phyloP scores from a whole-genome alignment of 495 filamentous ascomycete genomes.

The Aspergillus biplanus region DNA sequence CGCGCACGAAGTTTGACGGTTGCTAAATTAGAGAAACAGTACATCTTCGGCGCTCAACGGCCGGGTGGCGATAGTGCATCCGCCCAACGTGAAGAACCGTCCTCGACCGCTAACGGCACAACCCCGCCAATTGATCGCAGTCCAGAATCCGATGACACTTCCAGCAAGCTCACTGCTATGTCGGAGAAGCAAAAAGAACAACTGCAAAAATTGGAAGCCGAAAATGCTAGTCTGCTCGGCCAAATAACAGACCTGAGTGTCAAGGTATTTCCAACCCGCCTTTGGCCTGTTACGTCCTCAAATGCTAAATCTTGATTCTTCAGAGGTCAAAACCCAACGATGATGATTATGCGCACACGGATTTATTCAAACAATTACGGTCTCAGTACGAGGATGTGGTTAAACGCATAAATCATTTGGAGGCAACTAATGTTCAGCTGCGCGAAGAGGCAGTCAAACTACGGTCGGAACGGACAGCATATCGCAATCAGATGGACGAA shows the following conservation, averaged over 20 bases:
- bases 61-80: slow-evolving; percentile 53
- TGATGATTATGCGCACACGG: slow-evolving; percentile 90
- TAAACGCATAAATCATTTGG: slow-evolving; percentile 85
- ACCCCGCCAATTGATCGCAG: slow-evolving; percentile 51
- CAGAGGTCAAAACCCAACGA: slow-evolving; percentile 74
- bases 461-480: slow-evolving; percentile 81
- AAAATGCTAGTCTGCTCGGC: slow-evolving; percentile 78
- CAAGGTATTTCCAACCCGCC: slow-evolving; percentile 44
- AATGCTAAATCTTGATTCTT: slow-evolving; percentile 18
- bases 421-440: slow-evolving; percentile 83
- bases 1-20: slow-evolving; percentile 83
- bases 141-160: slow-evolving; percentile 66
- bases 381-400: slow-evolving; percentile 90
- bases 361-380: slow-evolving; percentile 90
- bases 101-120: slow-evolving; percentile 58
- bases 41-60: slow-evolving; percentile 65
- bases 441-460: slow-evolving; percentile 83
- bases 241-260: slow-evolving; percentile 73
- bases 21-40: slow-evolving; percentile 90
- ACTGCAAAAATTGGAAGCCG: slow-evolving; percentile 71
- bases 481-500: slow-evolving; percentile 74
- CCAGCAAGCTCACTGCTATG: slow-evolving; percentile 72
- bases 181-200: slow-evolving; percentile 86
- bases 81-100: slow-evolving; percentile 55
- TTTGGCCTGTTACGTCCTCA: slow-evolving; percentile 3